Evolutionary conservation across 768 basidiomycete species (phyloP), one percentile per base, ranked within the genome.

Genomic region (Suillus subluteus): DNA sequence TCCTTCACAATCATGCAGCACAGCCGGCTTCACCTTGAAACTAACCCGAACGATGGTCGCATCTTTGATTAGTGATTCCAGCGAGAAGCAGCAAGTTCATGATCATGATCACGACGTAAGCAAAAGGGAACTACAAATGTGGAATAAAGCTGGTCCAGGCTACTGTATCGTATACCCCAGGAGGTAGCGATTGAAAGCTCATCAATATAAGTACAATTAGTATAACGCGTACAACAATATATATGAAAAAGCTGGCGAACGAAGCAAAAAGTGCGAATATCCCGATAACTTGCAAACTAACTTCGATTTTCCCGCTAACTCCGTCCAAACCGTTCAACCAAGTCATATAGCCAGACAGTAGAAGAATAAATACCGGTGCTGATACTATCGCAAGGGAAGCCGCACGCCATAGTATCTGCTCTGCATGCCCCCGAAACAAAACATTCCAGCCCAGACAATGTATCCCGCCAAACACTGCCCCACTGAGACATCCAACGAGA

Each of bases 361-460:
- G 23, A 18, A 40, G 4, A 18, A 59, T 18, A 6, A 1, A 41
- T 21, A 40, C 1, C 3, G 58, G 43, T 38, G 32, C 54, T 59
- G 30, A 69, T 1, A 64, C 38, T 13, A 76, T 64, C 15, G 62
- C 5, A n/a, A 68, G 26, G 3, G 74, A 69, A 6, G 69, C 70
- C 13, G 64, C 43, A 35, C 71, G 69, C 76, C 76, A 77, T 26
- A 73, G 30, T 58, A 26, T 26, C 26, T 26, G 26, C 26, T 2
- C 26, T 26, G 44, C 37, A 13, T n/a, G 32, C 6, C 69, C 67
- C 18, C 71, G 69, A 58, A 74, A 76, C 1, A 48, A 6, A 7
- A 69, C 63, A 37, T 65, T 59, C 77, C 75, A 76, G 9, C 73
- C 72, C 1, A 68, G 43, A 61, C 71, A 73, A 62, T 78, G 76